These are phyloP conservation scores for Verticillium nonalfalfae DNA, from an alignment of 2,329 filamentous ascomycete species.

Conservation along the genomic window DNA sequence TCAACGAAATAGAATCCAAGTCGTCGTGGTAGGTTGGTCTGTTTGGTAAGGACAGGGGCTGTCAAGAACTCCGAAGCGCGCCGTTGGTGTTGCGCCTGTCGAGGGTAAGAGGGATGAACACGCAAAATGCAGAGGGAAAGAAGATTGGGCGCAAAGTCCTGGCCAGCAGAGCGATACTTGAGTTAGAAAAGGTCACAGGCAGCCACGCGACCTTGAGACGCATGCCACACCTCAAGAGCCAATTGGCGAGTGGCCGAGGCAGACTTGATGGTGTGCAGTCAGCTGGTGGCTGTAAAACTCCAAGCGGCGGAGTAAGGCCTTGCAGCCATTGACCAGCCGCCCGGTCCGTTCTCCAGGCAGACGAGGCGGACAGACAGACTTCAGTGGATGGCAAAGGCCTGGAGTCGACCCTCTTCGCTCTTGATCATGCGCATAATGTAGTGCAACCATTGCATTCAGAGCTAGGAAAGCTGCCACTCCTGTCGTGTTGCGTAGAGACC, in stretches of 20 bases:
- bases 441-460: neutral
- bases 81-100: neutral
- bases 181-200: conserved; percentile 6
- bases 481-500: neutral
- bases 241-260: conserved; percentile 6
- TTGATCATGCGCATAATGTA: neutral
- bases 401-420: neutral
- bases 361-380: neutral
- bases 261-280: conserved; percentile 8
- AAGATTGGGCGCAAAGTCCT: conserved; percentile 15
- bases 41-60: neutral
- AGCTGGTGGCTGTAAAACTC: neutral
- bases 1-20: neutral
- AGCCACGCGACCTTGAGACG: conserved; percentile 8
- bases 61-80: neutral
- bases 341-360: neutral
- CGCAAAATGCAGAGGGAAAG: neutral
- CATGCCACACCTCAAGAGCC: neutral
- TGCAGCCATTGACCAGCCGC: neutral
- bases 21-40: neutral
- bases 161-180: neutral
- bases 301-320: neutral
- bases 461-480: neutral
- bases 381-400: neutral
- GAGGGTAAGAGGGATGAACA: neutral